Evolutionary conservation across 2,329 filamentous ascomycete genomes (phyloP).

Genomic region (Phialophora tarda): DNA sequence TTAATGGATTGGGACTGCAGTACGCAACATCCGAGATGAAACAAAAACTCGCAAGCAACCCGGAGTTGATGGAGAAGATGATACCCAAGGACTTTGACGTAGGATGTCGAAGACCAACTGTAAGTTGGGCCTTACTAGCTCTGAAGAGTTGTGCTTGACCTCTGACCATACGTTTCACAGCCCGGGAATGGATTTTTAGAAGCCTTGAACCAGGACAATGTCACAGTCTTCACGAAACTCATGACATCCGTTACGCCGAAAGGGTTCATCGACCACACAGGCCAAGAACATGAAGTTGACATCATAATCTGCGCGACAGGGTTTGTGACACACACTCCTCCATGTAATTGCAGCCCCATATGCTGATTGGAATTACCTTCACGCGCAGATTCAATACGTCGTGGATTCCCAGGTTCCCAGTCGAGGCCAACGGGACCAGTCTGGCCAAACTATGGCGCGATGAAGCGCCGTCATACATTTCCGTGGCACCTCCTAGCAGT

Average conservation of each 20-base stretch:
- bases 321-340: conserved; percentile 3
- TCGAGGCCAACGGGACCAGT: conserved; percentile 32
- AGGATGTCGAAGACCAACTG: conserved; percentile 56
- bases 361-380: neutral
- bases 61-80: conserved; percentile 12
- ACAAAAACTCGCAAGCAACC: neutral
- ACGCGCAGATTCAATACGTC: conserved; percentile 42
- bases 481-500: conserved; percentile 7
- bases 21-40: conserved; percentile 9
- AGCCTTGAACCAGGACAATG: conserved; percentile 50
- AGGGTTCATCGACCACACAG: conserved; percentile 19
- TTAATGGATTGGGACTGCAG: neutral
- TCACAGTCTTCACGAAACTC: conserved; percentile 49
- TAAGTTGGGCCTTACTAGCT: conserved; percentile 26
- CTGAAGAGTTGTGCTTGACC: neutral
- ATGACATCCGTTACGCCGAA: conserved; percentile 41
- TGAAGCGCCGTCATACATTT: conserved; percentile 2
- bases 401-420: conserved; percentile 39
- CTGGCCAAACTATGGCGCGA: conserved; percentile 34
- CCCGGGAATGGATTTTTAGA: conserved; percentile 37
- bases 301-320: conserved; percentile 32
- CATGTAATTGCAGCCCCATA: neutral
- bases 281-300: conserved; percentile 35
- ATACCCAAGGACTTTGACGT: conserved; percentile 38
- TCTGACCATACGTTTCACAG: conserved; percentile 10